Evolutionary conservation across 352 stramenopile species (phyloP), one percentile per base, ranked within the genome.

Genomic region (Elongisporangium senticosum): DNA sequence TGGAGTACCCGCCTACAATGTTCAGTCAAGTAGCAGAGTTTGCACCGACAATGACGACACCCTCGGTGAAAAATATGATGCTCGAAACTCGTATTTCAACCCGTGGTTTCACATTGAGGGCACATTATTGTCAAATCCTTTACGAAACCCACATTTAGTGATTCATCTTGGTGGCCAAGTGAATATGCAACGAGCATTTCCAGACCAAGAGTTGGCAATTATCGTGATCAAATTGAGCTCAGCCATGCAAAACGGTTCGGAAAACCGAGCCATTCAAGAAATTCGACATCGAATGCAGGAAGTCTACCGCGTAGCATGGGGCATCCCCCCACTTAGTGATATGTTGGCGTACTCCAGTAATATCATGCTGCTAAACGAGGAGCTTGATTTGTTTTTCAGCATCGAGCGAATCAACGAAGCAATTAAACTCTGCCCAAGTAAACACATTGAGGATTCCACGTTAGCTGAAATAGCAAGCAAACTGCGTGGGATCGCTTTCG

Each of bases 311-410:
- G 39, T 78, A 21, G 59, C 71, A 1, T 93, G 81, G 81, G 74
- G 75, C 0, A 43, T 83, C 0, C 74, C 81, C 0, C 76, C 77
- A 3, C 76, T 87, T 52, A 74, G 71, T 15, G 63, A 67, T 20
- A 57, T 83, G 28, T 54, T 93, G 13, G 39, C 63, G 19, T 76
- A 73, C 17, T 63, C 65, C 8, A 86, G 79, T 52, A 88, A 91
- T 56, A 55, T 86, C 28, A 93, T 93, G 83, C 62, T 90, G 11
- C 64, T 93, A 10, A 67, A 86, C 19, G 66, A 90, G 51, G 59
- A 63, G 4, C 55, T 59, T 0, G 83, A 93, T 55, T 47, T 93
- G 1, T 91, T 70, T 21, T 93, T 90, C 64, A 86, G 62, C 23
- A 23, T 55, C 11, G 50, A 33, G 40, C 61, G 62, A 11, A 58